Percentiles rank a stretch among this genome's conserved stretches.
phyloP scores from a whole-genome alignment of 2,329 filamentous ascomycete genomes.

The Endoconidiophora polonica region DNA sequence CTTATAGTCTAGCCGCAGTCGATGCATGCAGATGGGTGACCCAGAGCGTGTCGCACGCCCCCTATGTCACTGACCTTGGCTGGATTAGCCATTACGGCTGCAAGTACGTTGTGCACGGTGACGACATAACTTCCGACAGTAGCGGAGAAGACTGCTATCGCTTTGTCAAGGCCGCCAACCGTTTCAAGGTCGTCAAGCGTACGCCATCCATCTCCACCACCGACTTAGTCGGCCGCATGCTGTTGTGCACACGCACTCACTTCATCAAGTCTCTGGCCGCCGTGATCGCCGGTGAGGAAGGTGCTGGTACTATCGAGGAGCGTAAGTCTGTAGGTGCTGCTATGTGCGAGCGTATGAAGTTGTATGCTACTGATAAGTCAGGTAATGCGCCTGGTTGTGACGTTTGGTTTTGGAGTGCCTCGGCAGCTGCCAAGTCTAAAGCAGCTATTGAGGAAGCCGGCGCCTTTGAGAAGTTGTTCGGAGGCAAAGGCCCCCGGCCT shows the following conservation, averaged over 20 bases:
- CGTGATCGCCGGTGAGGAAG: slow-evolving; percentile 53
- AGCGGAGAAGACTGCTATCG: slow-evolving; percentile 93
- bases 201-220: slow-evolving; percentile 95
- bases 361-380: slow-evolving; percentile 78
- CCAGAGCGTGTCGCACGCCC: slow-evolving; percentile 63
- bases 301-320: slow-evolving; percentile 52
- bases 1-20: slow-evolving; percentile 59
- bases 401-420: slow-evolving; percentile 68
- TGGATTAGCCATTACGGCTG: slow-evolving; percentile 96
- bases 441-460: slow-evolving; percentile 39
- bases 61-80: slow-evolving; percentile 82
- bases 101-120: slow-evolving; percentile 87
- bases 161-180: slow-evolving; percentile 82
- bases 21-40: slow-evolving; percentile 94
- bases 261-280: slow-evolving; percentile 70
- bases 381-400: slow-evolving; percentile 63
- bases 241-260: slow-evolving; percentile 86
- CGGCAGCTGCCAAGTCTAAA: slow-evolving; percentile 29
- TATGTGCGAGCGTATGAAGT: slow-evolving; percentile 60
- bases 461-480: slow-evolving; percentile 49
- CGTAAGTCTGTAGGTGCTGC: slow-evolving; percentile 42
- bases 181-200: slow-evolving; percentile 93
- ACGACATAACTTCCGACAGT: slow-evolving; percentile 92
- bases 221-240: slow-evolving; percentile 93
- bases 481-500: slow-evolving; percentile 51